Percentiles rank a stretch among this genome's conserved stretches.
Evolutionary conservation across 2,329 filamentous ascomycete genomes (phyloP).

Genomic region (Paecilomyces fulvus): DNA sequence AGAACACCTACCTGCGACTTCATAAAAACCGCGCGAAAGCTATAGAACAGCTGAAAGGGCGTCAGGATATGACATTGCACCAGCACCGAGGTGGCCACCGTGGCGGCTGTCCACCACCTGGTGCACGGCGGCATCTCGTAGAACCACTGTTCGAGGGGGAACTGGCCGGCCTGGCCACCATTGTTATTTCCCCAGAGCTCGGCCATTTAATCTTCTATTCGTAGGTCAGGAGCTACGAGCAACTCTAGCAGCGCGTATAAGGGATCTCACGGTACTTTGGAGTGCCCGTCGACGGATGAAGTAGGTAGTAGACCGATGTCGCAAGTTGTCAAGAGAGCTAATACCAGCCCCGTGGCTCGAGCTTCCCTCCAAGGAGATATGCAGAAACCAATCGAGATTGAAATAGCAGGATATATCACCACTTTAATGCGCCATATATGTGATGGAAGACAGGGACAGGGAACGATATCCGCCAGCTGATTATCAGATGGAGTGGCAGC

Average conservation of each 20-base stretch:
- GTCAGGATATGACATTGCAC: slow-evolving; percentile 91
- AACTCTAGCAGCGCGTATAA: not conserved
- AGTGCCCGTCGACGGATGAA: not conserved
- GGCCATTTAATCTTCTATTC: slow-evolving; percentile 24
- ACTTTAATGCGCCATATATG: not conserved
- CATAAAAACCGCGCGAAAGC: slow-evolving; percentile 79
- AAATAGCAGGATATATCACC: not conserved
- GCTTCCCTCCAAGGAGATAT: not conserved
- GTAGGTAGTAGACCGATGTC: not conserved
- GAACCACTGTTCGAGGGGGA: slow-evolving; percentile 95
- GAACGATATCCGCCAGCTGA: not conserved
- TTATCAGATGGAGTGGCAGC: not conserved
- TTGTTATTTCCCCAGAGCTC: slow-evolving; percentile 33
- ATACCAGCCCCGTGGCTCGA: not conserved
- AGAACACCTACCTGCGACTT: slow-evolving; percentile 73
- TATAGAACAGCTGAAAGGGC: slow-evolving; percentile 95
- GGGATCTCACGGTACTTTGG: not conserved
- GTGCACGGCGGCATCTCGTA: slow-evolving; percentile 98
- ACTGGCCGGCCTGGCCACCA: slow-evolving; percentile 43
- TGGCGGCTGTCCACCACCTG: slow-evolving; percentile 92
- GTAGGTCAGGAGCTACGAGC: not conserved
- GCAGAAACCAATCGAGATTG: not conserved
- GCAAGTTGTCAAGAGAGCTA: not conserved
- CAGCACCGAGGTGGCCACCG: slow-evolving; percentile 74
- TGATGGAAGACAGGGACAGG: not conserved